These are phyloP conservation scores for Graphium sp. DNA, from an alignment of 2,329 filamentous ascomycete genomes.

Conservation along the genomic window DNA sequence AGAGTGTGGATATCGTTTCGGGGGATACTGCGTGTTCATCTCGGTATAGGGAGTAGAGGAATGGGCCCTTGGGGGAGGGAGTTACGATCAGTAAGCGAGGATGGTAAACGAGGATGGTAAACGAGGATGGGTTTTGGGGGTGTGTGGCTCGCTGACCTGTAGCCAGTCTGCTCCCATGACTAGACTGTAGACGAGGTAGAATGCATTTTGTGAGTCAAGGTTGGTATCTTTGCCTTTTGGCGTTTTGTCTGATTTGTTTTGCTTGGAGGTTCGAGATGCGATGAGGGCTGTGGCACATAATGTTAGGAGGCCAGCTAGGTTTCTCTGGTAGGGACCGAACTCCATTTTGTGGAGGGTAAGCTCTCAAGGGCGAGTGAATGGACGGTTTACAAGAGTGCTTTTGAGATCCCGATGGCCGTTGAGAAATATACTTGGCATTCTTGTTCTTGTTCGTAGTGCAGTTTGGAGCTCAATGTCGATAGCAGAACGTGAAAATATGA, in stretches of 20 bases:
- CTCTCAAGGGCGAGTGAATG: too few relatives aligned
- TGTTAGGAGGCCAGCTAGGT: constrained; percentile 14
- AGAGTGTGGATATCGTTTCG: constrained; percentile 17
- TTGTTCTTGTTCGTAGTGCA: too few relatives aligned
- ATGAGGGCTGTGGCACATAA: constrained; percentile 12
- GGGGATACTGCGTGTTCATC: constrained; percentile 14
- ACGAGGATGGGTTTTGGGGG: too few relatives aligned
- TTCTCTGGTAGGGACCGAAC: constrained; percentile 17
- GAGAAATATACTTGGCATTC: too few relatives aligned
- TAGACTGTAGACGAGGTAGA: constrained; percentile 26
- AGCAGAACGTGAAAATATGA: too few relatives aligned
- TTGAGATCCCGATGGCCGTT: too few relatives aligned
- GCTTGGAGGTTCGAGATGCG: constrained; percentile 3
- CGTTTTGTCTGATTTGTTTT: constrained; percentile 1
- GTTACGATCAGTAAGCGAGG: background rate
- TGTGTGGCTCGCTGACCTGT: constrained; percentile 20
- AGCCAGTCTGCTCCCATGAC: constrained; percentile 35
- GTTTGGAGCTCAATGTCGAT: too few relatives aligned
- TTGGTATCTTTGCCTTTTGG: constrained; percentile 1
- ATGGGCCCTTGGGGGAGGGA: constrained; percentile 11
- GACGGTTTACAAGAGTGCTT: too few relatives aligned
- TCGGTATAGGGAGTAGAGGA: constrained; percentile 17
- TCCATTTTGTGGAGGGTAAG: too few relatives aligned
- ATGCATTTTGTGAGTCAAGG: constrained; percentile 12
- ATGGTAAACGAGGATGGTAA: background rate